phyloP scores from a whole-genome alignment of 2,329 filamentous ascomycete species.

The Aspergillus sp. region DNA sequence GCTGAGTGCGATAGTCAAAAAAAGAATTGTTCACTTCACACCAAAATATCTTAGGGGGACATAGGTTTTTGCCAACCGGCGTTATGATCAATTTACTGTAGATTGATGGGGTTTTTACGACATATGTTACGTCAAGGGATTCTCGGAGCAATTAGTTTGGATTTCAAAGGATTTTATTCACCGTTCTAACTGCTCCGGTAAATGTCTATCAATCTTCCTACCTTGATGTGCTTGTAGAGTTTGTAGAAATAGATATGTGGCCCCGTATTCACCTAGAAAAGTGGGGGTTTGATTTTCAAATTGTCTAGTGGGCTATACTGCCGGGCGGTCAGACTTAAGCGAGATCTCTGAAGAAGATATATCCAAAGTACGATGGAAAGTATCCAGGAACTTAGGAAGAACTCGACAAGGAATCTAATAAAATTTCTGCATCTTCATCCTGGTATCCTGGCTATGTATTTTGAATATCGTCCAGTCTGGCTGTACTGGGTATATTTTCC shows the following conservation, averaged over 20 bases:
- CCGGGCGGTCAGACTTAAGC: too few species aligned
- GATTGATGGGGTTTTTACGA: slow-evolving; percentile 26
- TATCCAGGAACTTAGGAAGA: too few species aligned
- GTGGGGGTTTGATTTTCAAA: too few species aligned
- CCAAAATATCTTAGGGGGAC: slow-evolving; percentile 18
- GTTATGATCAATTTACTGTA: slow-evolving; percentile 18
- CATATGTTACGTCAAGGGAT: slow-evolving; percentile 18
- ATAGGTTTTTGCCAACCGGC: slow-evolving; percentile 19
- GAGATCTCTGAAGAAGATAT: too few species aligned
- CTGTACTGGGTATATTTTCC: too few species aligned
- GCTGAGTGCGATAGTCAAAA: slow-evolving; percentile 19
- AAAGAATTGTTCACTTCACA: slow-evolving; percentile 18
- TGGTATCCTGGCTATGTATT: too few species aligned
- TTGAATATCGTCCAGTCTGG: too few species aligned
- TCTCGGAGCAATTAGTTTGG: slow-evolving; percentile 27
- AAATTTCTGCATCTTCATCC: too few species aligned
- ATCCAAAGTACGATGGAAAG: too few species aligned
- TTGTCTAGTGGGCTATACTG: too few species aligned
- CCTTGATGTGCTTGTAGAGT: background rate
- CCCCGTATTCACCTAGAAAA: background rate
- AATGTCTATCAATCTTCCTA: slow-evolving; percentile 1
- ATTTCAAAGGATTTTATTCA: slow-evolving; percentile 10
- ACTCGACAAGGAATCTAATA: too few species aligned
- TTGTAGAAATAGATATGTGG: background rate
- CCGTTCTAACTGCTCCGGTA: slow-evolving; percentile 24